Percentiles rank a stretch among this genome's conserved stretches.
phyloP scores from a whole-genome alignment of 2,329 filamentous ascomycete species.

The Penicillium hordei region DNA sequence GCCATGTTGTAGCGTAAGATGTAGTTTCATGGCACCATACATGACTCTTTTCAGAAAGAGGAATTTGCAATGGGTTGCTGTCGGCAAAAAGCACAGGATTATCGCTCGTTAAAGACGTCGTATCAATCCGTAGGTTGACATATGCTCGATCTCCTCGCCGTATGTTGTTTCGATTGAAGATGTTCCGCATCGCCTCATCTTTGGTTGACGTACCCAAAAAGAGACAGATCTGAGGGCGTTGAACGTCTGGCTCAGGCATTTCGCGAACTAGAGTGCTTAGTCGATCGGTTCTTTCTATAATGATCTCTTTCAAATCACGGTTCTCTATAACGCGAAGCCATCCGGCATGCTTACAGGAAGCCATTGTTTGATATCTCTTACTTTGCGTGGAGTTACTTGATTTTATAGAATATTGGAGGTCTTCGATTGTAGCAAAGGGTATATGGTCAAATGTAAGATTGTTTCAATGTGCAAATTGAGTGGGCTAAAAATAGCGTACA shows the following conservation, averaged over 20 bases:
- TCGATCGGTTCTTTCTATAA: constrained; percentile 11
- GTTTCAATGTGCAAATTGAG: not conserved
- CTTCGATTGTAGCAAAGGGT: not conserved
- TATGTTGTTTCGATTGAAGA: constrained; percentile 13
- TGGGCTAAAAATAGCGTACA: not conserved
- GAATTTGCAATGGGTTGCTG: constrained; percentile 6
- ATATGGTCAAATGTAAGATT: not conserved
- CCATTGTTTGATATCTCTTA: constrained; percentile 2
- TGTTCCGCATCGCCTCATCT: constrained; percentile 8
- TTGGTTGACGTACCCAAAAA: constrained; percentile 11
- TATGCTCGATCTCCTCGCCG: constrained; percentile 11
- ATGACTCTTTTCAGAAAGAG: constrained; percentile 6
- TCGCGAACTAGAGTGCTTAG: constrained; percentile 5
- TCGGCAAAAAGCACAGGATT: constrained; percentile 10
- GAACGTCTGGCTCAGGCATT: not conserved
- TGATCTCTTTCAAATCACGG: constrained; percentile 3
- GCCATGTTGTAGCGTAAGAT: constrained; percentile 5
- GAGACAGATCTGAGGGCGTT: constrained; percentile 10
- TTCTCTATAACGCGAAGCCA: constrained; percentile 12
- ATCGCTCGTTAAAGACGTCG: not conserved
- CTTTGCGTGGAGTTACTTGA: not conserved
- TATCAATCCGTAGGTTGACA: constrained; percentile 13
- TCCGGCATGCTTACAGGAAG: constrained; percentile 9
- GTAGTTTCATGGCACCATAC: constrained; percentile 10
- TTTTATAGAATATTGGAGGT: not conserved